Conservation (phyloP, 306 rosid genomes). For the Begonia peltatifolia region DNA sequence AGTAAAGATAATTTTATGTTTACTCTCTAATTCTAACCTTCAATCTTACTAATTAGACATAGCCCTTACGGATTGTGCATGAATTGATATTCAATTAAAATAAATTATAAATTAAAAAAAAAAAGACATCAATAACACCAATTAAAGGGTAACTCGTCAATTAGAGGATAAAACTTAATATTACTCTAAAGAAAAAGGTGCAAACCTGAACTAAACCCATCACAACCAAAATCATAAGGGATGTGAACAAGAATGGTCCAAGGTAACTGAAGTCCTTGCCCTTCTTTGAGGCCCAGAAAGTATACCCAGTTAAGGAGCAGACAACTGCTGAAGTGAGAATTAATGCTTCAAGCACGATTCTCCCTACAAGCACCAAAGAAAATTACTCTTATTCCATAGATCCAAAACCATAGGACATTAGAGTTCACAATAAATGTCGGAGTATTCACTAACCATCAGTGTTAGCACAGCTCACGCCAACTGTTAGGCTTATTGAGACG, state of each 20-base stretch:
- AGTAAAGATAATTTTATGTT: too few relatives aligned
- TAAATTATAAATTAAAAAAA: too few relatives aligned
- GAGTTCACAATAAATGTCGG: background rate
- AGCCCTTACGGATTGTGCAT: too few relatives aligned
- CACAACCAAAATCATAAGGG: slow-evolving; percentile 47
- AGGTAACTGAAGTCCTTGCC: slow-evolving; percentile 98
- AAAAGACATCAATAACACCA: too few relatives aligned
- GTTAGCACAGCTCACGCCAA: slow-evolving; percentile 64
- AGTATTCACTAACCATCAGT: slow-evolving; percentile 38
- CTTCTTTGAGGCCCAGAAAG: slow-evolving; percentile 97
- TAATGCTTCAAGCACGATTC: slow-evolving; percentile 87
- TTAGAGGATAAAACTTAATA: too few relatives aligned
- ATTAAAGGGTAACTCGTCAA: too few relatives aligned
- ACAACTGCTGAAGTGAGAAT: slow-evolving; percentile 79
- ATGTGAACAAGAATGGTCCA: slow-evolving; percentile 77
- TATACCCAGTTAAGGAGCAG: slow-evolving; percentile 64
- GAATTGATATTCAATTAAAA: too few relatives aligned
- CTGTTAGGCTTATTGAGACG: slow-evolving; percentile 55
- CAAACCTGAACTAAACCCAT: slow-evolving; percentile 79
- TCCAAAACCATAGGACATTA: background rate
- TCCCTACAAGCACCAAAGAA: slow-evolving; percentile 40
- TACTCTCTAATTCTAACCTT: too few relatives aligned
- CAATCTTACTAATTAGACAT: too few relatives aligned
- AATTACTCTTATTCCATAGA: background rate
- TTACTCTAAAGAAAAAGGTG: background rate